Base-by-base conservation (phyloP, 1,139 yeast genomes). In the Nakaseomyces bracarensis region DNA sequence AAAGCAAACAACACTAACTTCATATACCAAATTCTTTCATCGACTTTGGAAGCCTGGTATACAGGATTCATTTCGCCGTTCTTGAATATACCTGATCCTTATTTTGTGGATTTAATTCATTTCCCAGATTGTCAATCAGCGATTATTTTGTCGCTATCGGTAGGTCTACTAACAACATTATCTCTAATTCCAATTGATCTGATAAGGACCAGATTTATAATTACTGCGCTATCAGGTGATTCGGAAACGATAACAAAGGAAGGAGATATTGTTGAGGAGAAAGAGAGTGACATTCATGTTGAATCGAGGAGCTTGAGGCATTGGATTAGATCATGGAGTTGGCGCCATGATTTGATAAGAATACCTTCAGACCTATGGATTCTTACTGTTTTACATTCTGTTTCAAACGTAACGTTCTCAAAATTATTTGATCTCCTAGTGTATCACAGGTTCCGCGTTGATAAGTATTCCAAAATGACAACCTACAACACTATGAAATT, bases 31-130 rank as follows among this genome's bases (percentile, higher is more conserved):
- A 82, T 95, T 0, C 68, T 87, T 35, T 75, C 82, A 1, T 77
- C 79, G 44, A 83, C 95, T 1, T 68, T 87, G 40, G 94, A 85
- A 56, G 87, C 96, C 1, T 89, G 97, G 96, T 70, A 86, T 36
- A 81, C 94, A 0, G 96, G 96, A 5, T 77, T 89, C 52, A 62
- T 86, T 13, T 79, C 95, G 5, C 95, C 96, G 0, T 69, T 84
- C 41, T 65, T 85, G 43, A 83, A 85, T 13, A 76, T 86, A n/a
- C 95, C 96, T 0, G 96, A 87, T 58, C 96, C 96, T 1, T 79
- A 81, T 50, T 82, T 85, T 60, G 78, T 86, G 49, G 95, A 85
- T 51, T 73, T 85, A 48, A 72, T 86, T 21, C 94, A 83, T 56
- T 82, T 91, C 27, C 79, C 89, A 3, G 86, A 81, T 50, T 25